Percentiles rank a stretch among this genome's conserved stretches.
Conservation (phyloP, 495 filamentous ascomycete genomes). For the Xylaria castorea region DNA sequence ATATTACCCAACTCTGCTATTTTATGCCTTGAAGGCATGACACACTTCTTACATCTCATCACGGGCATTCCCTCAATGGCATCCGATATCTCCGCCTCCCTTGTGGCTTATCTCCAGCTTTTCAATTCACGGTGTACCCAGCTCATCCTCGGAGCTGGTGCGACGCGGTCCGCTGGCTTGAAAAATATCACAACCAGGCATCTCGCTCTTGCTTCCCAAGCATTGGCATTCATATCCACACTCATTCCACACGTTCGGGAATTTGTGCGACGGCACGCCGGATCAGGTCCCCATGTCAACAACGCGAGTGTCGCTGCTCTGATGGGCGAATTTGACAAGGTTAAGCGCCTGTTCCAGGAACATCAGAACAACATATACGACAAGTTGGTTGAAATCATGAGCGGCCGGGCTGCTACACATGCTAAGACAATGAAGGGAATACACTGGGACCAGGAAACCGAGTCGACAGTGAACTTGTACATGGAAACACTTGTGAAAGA, state of each 20-base stretch:
- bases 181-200: conserved; percentile 98
- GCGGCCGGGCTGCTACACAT: conserved; percentile 72
- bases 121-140: conserved; percentile 96
- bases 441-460: conserved; percentile 68
- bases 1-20: conserved; percentile 84
- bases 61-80: conserved; percentile 87
- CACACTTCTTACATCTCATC: conserved; percentile 81
- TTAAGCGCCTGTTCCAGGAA: conserved; percentile 86
- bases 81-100: conserved; percentile 74
- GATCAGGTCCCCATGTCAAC: conserved; percentile 60
- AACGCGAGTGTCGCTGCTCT: conserved; percentile 53
- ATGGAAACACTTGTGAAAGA: conserved; percentile 94
- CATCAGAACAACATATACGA: conserved; percentile 93
- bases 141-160: conserved; percentile 92
- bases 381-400: conserved; percentile 97
- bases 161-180: conserved; percentile 86
- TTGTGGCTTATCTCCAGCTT: conserved; percentile 72
- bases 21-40: conserved; percentile 78
- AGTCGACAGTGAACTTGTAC: conserved; percentile 65
- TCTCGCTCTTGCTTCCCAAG: conserved; percentile 89
- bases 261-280: conserved; percentile 81
- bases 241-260: conserved; percentile 91
- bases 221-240: conserved; percentile 84
- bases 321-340: conserved; percentile 92
- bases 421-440: conserved; percentile 78